Conservation (phyloP, 116 monocot genomes). For the Posidonia oceanica region DNA sequence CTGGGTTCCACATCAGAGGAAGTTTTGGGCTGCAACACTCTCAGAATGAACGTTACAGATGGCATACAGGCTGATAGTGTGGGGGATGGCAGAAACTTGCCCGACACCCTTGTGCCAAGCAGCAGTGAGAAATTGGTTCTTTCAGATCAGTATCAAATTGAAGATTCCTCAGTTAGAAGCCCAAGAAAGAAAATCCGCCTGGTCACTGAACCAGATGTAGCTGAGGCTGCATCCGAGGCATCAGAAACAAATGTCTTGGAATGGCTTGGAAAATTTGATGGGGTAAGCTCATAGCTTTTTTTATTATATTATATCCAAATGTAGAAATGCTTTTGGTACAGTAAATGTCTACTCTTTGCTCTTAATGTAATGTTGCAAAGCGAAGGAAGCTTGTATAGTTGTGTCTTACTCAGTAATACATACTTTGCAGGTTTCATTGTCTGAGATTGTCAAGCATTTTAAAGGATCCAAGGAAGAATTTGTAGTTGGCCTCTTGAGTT, state of each 20-base stretch:
- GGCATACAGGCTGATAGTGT: background rate
- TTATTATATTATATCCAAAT: background rate
- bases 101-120: background rate
- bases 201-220: constrained; percentile 5
- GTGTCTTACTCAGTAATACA: background rate
- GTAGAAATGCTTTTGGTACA: background rate
- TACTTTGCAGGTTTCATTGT: constrained; percentile 35
- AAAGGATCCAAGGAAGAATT: constrained; percentile 27
- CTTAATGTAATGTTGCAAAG: background rate
- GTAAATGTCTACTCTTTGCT: background rate
- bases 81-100: background rate
- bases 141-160: constrained; percentile 14
- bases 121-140: background rate
- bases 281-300: constrained; percentile 28
- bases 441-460: constrained; percentile 42
- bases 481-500: constrained; percentile 28
- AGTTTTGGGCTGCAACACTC: constrained; percentile 13
- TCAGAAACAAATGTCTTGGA: constrained; percentile 39
- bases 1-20: constrained; percentile 31
- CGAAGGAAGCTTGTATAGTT: background rate
- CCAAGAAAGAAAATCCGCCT: constrained; percentile 30
- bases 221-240: constrained; percentile 15
- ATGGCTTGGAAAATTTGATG: constrained; percentile 32
- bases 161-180: constrained; percentile 12
- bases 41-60: background rate